phyloP scores from a whole-genome alignment of 345 rosid species.

The Zanthoxylum bungeanum region DNA sequence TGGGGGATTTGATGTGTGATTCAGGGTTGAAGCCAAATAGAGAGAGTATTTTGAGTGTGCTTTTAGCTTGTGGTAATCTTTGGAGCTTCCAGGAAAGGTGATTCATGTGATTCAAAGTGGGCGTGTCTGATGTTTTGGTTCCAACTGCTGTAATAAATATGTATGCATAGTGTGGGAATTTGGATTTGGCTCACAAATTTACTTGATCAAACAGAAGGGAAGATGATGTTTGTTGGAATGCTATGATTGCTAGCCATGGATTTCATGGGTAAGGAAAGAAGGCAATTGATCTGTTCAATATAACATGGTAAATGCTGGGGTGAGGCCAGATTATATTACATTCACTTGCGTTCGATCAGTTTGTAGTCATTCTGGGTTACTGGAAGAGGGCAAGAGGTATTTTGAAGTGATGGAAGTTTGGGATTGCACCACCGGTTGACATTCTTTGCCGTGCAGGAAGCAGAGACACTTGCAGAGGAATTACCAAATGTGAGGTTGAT shows the following conservation, averaged over 20 bases:
- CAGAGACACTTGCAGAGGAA: background rate
- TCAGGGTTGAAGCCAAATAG: background rate
- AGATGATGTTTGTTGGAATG: constrained; percentile 9
- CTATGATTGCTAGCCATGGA: constrained; percentile 1
- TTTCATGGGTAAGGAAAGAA: background rate
- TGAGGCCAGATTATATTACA: constrained; percentile 4
- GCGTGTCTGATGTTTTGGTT: constrained; percentile 1
- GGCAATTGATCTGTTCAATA: constrained; percentile 6
- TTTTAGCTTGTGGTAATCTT: constrained; percentile 5
- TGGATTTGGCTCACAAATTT: constrained; percentile 6
- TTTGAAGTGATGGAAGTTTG: constrained; percentile 3
- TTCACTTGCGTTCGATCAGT: constrained; percentile 4
- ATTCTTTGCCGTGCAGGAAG: constrained; percentile 8
- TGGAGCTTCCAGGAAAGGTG: constrained; percentile 9
- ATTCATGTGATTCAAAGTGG: constrained; percentile 13
- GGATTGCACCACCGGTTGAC: background rate
- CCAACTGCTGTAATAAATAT: constrained; percentile 5
- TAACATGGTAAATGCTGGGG: background rate
- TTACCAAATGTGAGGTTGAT: constrained; percentile 1
- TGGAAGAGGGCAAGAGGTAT: constrained; percentile 3
- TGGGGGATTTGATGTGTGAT: constrained; percentile 1
- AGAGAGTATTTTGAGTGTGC: constrained; percentile 1
- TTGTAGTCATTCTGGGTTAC: constrained; percentile 3
- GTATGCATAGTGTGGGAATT: constrained; percentile 7
- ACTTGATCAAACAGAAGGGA: constrained; percentile 4